These are phyloP conservation scores for Leccinum incarnatum DNA, from an alignment of 768 basidiomycete genomes.

Conservation along the genomic window DNA sequence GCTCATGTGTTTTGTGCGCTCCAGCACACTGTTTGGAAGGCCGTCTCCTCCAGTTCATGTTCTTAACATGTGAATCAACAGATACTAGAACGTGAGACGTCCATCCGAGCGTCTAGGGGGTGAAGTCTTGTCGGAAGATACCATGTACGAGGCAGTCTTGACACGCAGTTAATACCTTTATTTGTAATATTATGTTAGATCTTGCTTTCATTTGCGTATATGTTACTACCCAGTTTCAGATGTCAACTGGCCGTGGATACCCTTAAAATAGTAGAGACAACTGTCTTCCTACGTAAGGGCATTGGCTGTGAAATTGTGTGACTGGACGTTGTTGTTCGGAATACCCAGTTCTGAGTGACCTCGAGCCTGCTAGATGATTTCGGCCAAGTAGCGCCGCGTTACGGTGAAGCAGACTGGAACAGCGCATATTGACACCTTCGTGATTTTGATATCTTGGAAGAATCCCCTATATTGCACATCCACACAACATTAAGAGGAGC, in stretches of 20 bases:
- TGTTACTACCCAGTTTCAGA: not conserved
- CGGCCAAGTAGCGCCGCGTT: not conserved
- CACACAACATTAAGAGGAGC: conserved; percentile 3
- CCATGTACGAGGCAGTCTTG: not conserved
- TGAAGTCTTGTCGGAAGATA: not conserved
- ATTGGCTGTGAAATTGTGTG: too few species aligned
- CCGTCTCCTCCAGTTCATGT: conserved; percentile 22
- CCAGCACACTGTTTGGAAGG: conserved; percentile 25
- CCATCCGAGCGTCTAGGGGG: not conserved
- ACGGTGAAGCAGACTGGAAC: too few species aligned
- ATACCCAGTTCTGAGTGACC: not conserved
- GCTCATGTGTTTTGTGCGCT: conserved; percentile 18
- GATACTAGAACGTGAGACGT: conserved; percentile 3
- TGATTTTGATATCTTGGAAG: not conserved
- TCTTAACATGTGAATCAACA: conserved; percentile 5
- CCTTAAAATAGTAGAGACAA: too few species aligned
- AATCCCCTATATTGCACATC: not conserved
- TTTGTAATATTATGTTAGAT: not conserved
- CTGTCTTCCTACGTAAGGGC: too few species aligned
- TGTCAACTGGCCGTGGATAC: not conserved
- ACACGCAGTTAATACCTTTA: not conserved
- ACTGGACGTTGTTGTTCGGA: too few species aligned
- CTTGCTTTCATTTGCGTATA: conserved; percentile 5
- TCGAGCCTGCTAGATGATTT: not conserved
- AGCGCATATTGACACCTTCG: not conserved